Evolutionary conservation across 257 asterid species (phyloP).

Genomic region (Salvia splendens): DNA sequence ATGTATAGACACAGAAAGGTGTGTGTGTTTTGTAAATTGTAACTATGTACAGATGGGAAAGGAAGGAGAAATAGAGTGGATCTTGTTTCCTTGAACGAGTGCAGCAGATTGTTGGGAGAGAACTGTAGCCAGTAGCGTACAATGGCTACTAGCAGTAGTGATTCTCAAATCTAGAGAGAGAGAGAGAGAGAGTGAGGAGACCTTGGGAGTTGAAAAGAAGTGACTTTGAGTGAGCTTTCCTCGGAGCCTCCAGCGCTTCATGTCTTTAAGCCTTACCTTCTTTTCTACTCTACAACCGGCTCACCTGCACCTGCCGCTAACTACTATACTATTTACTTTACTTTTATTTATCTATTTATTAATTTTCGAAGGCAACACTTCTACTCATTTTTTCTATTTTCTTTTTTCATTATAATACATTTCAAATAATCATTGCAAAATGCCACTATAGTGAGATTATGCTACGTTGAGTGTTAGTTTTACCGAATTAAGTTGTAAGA

Average conservation of each 20-base stretch:
- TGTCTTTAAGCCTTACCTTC: constrained; percentile 39
- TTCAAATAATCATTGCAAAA: too few relatives aligned
- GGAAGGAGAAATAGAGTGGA: constrained; percentile 29
- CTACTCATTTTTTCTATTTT: too few relatives aligned
- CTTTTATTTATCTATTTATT: too few relatives aligned
- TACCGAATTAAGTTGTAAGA: too few relatives aligned
- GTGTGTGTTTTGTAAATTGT: constrained; percentile 18
- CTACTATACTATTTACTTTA: too few relatives aligned
- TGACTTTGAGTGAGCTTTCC: constrained; percentile 57
- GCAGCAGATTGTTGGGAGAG: constrained; percentile 53
- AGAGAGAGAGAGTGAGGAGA: constrained; percentile 30
- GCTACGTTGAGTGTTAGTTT: too few relatives aligned
- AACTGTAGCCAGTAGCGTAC: constrained; percentile 49
- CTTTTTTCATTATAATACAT: too few relatives aligned
- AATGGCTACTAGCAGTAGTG: constrained; percentile 39
- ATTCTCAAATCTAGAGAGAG: constrained; percentile 36
- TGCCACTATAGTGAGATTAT: too few relatives aligned
- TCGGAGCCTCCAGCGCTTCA: constrained; percentile 53
- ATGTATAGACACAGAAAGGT: constrained; percentile 27
- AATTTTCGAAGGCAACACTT: too few relatives aligned
- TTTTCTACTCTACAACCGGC: constrained; percentile 33
- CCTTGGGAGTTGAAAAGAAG: constrained; percentile 52
- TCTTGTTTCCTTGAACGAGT: constrained; percentile 32
- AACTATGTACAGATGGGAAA: neutral
- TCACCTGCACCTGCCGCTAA: constrained; percentile 32